Percentiles rank a stretch among this genome's conserved stretches.
Evolutionary conservation across 305 asterid species (phyloP).

Genomic region (Rubia occidens): DNA sequence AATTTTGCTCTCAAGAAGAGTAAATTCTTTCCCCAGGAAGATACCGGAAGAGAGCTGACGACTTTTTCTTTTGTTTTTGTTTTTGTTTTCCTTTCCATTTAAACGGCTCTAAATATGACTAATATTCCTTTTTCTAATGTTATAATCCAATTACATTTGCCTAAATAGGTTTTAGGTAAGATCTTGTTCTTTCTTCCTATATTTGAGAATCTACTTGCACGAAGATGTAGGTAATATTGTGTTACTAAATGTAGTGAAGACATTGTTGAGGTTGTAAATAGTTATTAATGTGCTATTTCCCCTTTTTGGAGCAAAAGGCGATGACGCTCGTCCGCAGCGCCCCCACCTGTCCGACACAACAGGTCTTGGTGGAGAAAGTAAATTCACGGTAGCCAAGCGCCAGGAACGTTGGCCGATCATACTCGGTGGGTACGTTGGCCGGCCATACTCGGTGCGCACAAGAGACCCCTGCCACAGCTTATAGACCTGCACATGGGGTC

Average conservation of each 20-base stretch:
- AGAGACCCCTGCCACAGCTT: no score
- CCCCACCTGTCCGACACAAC: no score
- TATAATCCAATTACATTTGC: not conserved
- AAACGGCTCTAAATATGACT: not conserved
- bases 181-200: not conserved
- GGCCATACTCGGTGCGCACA: no score
- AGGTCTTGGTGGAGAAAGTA: no score
- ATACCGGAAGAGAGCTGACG: conserved; percentile 13
- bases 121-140: not conserved
- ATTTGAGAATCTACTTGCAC: conserved; percentile 2
- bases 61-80: not conserved
- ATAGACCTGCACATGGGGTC: no score
- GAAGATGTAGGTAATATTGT: not conserved
- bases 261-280: not conserved
- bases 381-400: no score
- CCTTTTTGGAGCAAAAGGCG: no score
- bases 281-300: not conserved
- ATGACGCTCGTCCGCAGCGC: no score
- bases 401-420: no score
- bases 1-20: conserved; percentile 17
- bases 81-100: not conserved
- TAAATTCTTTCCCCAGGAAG: conserved; percentile 11
- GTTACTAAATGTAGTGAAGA: not conserved
- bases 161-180: not conserved
- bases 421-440: no score